phyloP scores from a whole-genome alignment of 805 yeast species.

The Myxozyma neglecta region DNA sequence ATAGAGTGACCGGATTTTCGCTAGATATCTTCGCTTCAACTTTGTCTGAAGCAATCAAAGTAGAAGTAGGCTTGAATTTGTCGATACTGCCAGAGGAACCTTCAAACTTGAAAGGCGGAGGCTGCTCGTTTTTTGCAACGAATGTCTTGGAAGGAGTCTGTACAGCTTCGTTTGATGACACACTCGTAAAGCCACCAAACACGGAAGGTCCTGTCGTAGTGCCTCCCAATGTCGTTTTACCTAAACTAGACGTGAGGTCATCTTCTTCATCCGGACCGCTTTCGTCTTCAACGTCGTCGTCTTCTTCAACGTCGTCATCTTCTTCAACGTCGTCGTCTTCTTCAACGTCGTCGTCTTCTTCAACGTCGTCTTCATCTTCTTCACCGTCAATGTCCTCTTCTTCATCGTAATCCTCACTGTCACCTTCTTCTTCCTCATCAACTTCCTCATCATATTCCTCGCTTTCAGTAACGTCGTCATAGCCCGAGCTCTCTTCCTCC shows the following conservation, averaged over 20 bases:
- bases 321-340: conserved; percentile 9
- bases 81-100: background rate
- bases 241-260: background rate
- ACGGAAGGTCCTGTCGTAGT: conserved; percentile 1
- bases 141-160: no score
- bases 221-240: conserved; percentile 12
- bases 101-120: background rate
- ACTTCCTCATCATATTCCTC: conserved; percentile 1
- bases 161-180: no score
- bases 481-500: conserved; percentile 4
- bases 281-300: conserved; percentile 11
- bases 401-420: background rate
- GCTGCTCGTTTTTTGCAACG: background rate
- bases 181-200: no score
- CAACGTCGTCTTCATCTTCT: conserved; percentile 3
- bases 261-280: conserved; percentile 8
- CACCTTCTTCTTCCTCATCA: background rate
- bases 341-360: conserved; percentile 4
- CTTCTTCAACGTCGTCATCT: conserved; percentile 14
- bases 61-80: no score
- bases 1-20: no score
- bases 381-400: background rate
- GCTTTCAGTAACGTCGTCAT: background rate
- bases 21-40: no score
- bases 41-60: no score